These are phyloP conservation scores for Aspergillus caelatus DNA, from an alignment of 2,329 filamentous ascomycete genomes.

Conservation along the genomic window DNA sequence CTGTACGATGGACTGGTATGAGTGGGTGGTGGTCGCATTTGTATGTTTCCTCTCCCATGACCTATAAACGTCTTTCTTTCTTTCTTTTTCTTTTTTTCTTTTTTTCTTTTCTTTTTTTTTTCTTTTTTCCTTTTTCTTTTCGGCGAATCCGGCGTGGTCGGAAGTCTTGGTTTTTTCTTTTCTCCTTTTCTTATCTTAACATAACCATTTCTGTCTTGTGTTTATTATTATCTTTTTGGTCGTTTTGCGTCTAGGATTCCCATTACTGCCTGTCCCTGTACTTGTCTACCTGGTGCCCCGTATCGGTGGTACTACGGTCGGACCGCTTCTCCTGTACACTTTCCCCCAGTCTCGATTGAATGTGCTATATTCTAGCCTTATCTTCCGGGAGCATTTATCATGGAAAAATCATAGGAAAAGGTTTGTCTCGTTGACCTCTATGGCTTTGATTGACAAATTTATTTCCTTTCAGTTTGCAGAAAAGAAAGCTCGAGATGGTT, in stretches of 20 bases:
- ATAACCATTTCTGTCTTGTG: slow-evolving; percentile 9
- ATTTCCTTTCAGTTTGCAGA: neutral
- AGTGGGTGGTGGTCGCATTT: neutral
- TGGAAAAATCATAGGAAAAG: neutral
- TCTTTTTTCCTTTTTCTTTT: neutral
- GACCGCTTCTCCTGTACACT: neutral
- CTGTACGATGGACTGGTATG: slow-evolving; percentile 95
- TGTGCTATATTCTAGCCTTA: neutral
- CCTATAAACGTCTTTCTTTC: neutral
- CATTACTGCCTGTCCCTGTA: slow-evolving; percentile 11
- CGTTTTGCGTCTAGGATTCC: slow-evolving; percentile 18
- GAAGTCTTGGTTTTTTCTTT: slow-evolving; percentile 5
- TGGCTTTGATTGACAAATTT: neutral
- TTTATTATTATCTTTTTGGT: slow-evolving; percentile 4
- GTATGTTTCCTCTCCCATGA: neutral
- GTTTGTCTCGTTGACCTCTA: neutral
- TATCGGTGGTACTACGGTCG: neutral
- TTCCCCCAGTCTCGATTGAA: neutral
- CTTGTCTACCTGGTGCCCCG: neutral
- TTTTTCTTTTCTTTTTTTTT: too few relatives aligned
- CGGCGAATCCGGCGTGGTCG: slow-evolving; percentile 19
- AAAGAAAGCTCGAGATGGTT: neutral
- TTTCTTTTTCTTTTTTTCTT: neutral
- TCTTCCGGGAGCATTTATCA: neutral
- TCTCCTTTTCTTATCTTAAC: slow-evolving; percentile 8